Base-by-base conservation (phyloP, 2,329 filamentous ascomycete genomes). In the Magnaporthales sp. region DNA sequence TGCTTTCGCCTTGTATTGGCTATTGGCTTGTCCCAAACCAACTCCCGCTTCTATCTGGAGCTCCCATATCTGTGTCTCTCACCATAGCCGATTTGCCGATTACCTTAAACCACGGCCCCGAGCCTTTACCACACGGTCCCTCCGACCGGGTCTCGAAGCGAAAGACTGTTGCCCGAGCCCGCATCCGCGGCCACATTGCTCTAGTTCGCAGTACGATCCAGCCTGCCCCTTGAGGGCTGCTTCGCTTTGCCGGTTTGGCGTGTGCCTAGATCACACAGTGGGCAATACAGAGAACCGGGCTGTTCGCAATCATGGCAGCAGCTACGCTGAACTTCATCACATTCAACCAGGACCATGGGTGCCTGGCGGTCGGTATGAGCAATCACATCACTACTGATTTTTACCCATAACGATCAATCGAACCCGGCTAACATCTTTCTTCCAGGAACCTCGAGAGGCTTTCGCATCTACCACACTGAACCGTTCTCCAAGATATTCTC, bases 281-380 rank as follows among this genome's bases (percentile, higher is more conserved):
- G 54, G 8, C 54, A 58, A 26, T n/a, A 58, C 15, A 58, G 11
- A 26, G n/a, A 58, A 22, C n/a, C 24, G 2, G 54, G 54, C 38
- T 46, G 22, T 22, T 58, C 62, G 67, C 65, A 46, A 81, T 72
- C 68, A 92, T 92, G 89, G 80, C 88, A 70, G 84, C 75, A 70
- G 89, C 90, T 77, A 81, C 88, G 63, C 92, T 98, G 82, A 99
- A 99, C 80, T 99, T 96, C 80, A 92, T 99, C 74, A 97, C 94
- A 58, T 99, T 98, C 80, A 99, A 99, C 80, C 95, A 99, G 83
- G 95, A 99, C 83, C 93, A 97, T 82, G 96, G 91, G 84, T 94
- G 94, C 78, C 85, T 99, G 70, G 94, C 94, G 81, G 93, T 99
- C 72, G 94, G 92, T 93, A 83, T 75, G 89, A 10, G n/a, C 24